phyloP scores from a whole-genome alignment of 2,329 filamentous ascomycete species.

The Sporothrix curviconia region DNA sequence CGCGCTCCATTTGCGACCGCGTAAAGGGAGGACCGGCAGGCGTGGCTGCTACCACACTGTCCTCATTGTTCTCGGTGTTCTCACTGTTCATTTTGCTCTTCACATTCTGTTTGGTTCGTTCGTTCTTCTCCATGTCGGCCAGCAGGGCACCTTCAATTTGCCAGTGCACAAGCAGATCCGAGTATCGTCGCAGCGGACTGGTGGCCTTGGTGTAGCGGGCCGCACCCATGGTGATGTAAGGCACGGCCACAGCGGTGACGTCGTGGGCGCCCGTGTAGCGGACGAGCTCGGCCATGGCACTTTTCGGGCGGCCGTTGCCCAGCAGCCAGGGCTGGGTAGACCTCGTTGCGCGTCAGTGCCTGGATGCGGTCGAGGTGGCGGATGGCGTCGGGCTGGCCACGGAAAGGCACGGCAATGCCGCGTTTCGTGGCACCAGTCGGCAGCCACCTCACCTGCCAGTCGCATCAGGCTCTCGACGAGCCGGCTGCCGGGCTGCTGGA shows the following conservation, averaged over 20 bases:
- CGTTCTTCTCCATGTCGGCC: constrained; percentile 29
- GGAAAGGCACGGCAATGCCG: constrained; percentile 54
- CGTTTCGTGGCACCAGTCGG: constrained; percentile 54
- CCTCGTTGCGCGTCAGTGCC: constrained; percentile 31
- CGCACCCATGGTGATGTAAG: constrained; percentile 51
- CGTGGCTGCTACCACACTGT: background rate
- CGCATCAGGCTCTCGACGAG: constrained; percentile 51
- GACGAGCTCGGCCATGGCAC: constrained; percentile 28
- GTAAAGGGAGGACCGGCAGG: constrained; percentile 36
- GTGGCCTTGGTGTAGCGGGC: constrained; percentile 59
- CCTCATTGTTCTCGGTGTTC: too few relatives aligned
- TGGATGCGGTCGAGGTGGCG: constrained; percentile 33
- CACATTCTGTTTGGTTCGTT: too few relatives aligned
- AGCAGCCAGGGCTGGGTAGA: constrained; percentile 34
- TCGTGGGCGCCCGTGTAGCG: constrained; percentile 45
- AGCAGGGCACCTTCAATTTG: constrained; percentile 55
- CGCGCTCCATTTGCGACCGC: constrained; percentile 32
- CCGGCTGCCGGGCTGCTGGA: constrained; percentile 24
- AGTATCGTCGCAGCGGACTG: constrained; percentile 58
- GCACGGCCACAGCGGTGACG: constrained; percentile 45
- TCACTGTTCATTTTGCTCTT: too few relatives aligned
- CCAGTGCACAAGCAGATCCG: constrained; percentile 59
- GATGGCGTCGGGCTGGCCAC: constrained; percentile 39
- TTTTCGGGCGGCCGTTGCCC: constrained; percentile 27
- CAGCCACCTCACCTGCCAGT: constrained; percentile 55